Base-by-base conservation (phyloP, 1,139 yeast genomes). In the Geotrichum restrictum region DNA sequence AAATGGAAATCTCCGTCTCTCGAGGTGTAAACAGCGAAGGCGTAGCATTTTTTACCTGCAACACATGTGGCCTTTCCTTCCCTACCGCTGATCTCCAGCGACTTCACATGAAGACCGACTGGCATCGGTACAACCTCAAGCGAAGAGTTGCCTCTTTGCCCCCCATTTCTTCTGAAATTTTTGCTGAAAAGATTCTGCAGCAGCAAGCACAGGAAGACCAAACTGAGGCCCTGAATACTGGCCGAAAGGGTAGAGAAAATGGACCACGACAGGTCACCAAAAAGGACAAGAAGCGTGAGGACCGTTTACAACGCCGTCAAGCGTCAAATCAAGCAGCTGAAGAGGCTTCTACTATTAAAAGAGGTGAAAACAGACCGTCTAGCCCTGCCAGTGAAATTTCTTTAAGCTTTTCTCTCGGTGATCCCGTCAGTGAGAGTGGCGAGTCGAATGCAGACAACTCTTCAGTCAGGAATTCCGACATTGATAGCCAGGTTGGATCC, bases 61-160 rank as follows among this genome's bases (percentile, higher is more conserved):
- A 88, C 65, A 85, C 96, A 34, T 93, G 98, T 66, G 83, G 82
- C 8, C 77, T 91, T 56, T 81, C 81, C 56, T 93, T 93, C 64
- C 80, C 83, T 16, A 75, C 83, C 16, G 84, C 95, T 4, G 89
- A 84, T 54, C 77, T 81, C 58, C 98, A 93, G 72, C 77, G 98
- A 62, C 75, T 78, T 53, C 98, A 93, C 65, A 93, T 93, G 98
- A 88, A 88, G 67, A 83, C 96, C 0, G 97, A 91, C 57, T 91
- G 97, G 97, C 97, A 89, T 65, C 77, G 95, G 59, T 93, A 88
- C 68, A 91, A 93, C 65, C 77, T 93, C 66, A 93, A 93, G 70
- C 79, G 98, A 69, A 77, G 96, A 64, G 96, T 93, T 38, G 96
- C 96, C 2, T 80, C 81, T 46, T 73, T 93, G 59, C 84, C 91